These are phyloP conservation scores for Aspergillus nanangensis DNA, from an alignment of 495 filamentous ascomycete genomes.

Conservation along the genomic window DNA sequence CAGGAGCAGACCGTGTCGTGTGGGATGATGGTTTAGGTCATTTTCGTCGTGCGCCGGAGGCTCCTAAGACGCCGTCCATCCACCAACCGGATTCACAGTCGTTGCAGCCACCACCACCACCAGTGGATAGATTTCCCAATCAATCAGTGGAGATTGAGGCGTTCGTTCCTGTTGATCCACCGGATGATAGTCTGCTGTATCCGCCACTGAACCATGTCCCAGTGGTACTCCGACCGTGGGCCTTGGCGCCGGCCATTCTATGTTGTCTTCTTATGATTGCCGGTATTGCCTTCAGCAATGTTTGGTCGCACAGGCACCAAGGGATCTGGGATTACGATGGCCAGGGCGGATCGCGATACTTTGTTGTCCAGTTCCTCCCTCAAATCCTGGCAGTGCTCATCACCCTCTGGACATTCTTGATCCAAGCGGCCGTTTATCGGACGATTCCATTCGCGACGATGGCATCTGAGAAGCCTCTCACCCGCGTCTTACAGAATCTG, in stretches of 20 bases:
- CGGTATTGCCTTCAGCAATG: constrained; percentile 66
- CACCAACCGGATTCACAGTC: neutral
- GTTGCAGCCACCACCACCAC: constrained; percentile 5
- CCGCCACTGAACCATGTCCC: constrained; percentile 64
- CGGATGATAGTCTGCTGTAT: constrained; percentile 38
- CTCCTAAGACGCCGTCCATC: constrained; percentile 10
- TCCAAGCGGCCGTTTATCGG: constrained; percentile 72
- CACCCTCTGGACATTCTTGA: constrained; percentile 67
- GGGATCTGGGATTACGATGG: constrained; percentile 64
- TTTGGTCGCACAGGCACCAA: constrained; percentile 58
- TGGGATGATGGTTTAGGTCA: constrained; percentile 49
- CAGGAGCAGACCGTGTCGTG: constrained; percentile 46
- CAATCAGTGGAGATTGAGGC: constrained; percentile 41
- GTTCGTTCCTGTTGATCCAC: constrained; percentile 50
- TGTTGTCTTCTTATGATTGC: constrained; percentile 68
- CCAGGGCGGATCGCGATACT: constrained; percentile 70
- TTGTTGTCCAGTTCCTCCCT: constrained; percentile 79
- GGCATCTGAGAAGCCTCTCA: constrained; percentile 49
- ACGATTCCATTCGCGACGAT: constrained; percentile 73
- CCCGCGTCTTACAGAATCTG: constrained; percentile 34
- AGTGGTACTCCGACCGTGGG: constrained; percentile 56
- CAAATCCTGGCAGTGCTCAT: constrained; percentile 70
- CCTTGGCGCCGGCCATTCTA: constrained; percentile 52
- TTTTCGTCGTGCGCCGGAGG: constrained; percentile 31
- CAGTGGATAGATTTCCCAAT: constrained; percentile 15